phyloP scores from a whole-genome alignment of 805 yeast species.

The Yamadazyma sp. region DNA sequence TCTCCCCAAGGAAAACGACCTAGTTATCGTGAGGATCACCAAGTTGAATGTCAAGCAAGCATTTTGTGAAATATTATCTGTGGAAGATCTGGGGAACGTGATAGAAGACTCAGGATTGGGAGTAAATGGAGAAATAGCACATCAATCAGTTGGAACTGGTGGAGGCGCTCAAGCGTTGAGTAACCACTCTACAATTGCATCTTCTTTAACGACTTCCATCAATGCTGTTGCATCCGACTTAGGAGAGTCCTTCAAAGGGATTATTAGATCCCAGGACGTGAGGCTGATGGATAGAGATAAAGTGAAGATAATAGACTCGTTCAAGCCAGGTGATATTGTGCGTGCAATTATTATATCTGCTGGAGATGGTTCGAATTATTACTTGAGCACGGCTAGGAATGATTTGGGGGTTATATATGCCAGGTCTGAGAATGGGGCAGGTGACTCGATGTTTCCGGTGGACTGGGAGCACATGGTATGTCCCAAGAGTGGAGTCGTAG shows the following conservation, averaged over 20 bases:
- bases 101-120: slow-evolving; percentile 68
- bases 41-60: slow-evolving; percentile 70
- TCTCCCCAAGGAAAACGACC: slow-evolving; percentile 81
- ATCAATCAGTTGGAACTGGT: slow-evolving; percentile 42
- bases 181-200: slow-evolving; percentile 35
- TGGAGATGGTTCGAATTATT: slow-evolving; percentile 93
- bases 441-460: slow-evolving; percentile 78
- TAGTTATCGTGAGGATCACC: slow-evolving; percentile 74
- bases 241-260: slow-evolving; percentile 87
- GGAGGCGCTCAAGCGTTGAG: slow-evolving; percentile 52
- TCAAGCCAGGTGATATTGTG: slow-evolving; percentile 89
- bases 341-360: slow-evolving; percentile 79
- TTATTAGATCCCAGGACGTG: slow-evolving; percentile 83
- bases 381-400: slow-evolving; percentile 83
- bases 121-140: slow-evolving; percentile 45
- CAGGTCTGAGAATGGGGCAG: slow-evolving; percentile 62
- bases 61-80: slow-evolving; percentile 66
- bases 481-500: slow-evolving; percentile 70
- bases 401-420: slow-evolving; percentile 95
- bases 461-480: slow-evolving; percentile 97
- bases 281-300: slow-evolving; percentile 89
- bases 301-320: slow-evolving; percentile 75
- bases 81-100: slow-evolving; percentile 61
- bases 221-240: slow-evolving; percentile 56
- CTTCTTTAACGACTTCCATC: slow-evolving; percentile 38